These are phyloP conservation scores for Fusarium circinatum DNA, from an alignment of 2,329 filamentous ascomycete species.

Conservation along the genomic window DNA sequence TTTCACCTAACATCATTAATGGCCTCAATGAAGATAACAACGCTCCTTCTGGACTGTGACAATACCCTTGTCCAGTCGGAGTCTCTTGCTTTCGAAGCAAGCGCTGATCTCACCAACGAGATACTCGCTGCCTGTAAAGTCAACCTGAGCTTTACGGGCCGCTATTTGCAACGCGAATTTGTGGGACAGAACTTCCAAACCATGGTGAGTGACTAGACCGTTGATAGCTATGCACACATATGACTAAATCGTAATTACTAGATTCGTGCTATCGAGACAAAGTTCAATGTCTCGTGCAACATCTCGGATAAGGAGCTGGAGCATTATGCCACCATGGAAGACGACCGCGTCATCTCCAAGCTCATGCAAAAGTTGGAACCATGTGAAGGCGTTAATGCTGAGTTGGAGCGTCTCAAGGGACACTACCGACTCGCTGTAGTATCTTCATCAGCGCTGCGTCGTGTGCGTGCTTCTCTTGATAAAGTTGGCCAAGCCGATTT, in stretches of 20 bases:
- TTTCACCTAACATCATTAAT: accelerated
- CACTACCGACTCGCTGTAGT: background rate
- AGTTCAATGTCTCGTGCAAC: background rate
- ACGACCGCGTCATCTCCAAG: background rate
- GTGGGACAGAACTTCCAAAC: background rate
- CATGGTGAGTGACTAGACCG: background rate
- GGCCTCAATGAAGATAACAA: background rate
- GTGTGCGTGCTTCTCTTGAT: background rate
- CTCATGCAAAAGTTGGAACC: background rate
- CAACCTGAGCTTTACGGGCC: background rate
- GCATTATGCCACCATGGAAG: background rate
- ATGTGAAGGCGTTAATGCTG: background rate
- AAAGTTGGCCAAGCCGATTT: background rate
- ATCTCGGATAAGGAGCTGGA: background rate
- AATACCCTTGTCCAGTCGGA: background rate
- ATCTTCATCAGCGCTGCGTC: background rate
- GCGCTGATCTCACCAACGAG: background rate
- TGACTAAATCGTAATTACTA: background rate
- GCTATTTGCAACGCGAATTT: background rate
- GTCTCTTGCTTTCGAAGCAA: background rate
- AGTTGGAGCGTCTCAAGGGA: background rate
- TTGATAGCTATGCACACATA: background rate
- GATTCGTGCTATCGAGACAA: background rate
- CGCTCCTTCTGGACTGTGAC: background rate
- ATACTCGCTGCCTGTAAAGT: background rate